Percentiles rank a stretch among this genome's conserved stretches.
Evolutionary conservation across 108 stramenopile species (phyloP).

Genomic region (Thalassiosira profunda): DNA sequence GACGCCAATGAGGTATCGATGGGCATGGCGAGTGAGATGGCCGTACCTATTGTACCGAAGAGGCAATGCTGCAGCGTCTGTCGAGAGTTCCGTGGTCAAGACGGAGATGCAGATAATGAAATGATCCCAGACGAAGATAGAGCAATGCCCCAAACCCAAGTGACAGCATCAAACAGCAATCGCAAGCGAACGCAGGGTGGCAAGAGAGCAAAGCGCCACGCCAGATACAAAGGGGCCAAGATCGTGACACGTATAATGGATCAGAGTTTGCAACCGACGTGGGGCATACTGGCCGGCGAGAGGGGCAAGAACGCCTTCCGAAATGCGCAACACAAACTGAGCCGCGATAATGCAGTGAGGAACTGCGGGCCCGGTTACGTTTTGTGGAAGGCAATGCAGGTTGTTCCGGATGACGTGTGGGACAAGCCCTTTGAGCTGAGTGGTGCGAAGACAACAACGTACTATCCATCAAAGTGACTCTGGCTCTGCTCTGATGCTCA

Average conservation of each 20-base stretch:
- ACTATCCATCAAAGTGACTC: slow-evolving; percentile 21
- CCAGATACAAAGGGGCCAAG: slow-evolving; percentile 22
- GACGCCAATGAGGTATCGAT: slow-evolving; percentile 58
- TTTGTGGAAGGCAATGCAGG: slow-evolving; percentile 58
- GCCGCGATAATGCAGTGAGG: slow-evolving; percentile 51
- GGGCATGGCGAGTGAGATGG: slow-evolving; percentile 27
- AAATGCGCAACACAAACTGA: slow-evolving; percentile 44
- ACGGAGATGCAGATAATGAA: too few relatives aligned
- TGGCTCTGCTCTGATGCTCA: background rate
- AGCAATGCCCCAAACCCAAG: background rate
- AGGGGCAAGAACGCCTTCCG: slow-evolving; percentile 49
- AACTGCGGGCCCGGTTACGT: slow-evolving; percentile 79
- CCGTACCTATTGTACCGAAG: slow-evolving; percentile 2
- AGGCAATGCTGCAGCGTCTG: slow-evolving; percentile 17
- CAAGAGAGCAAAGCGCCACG: slow-evolving; percentile 22
- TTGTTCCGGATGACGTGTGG: slow-evolving; percentile 28
- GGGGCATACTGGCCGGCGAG: slow-evolving; percentile 57
- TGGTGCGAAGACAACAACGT: slow-evolving; percentile 2
- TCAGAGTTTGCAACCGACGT: slow-evolving; percentile 56
- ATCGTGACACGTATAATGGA: slow-evolving; percentile 60
- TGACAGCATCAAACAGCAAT: background rate
- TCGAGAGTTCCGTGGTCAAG: slow-evolving; percentile 8
- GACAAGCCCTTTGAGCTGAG: slow-evolving; percentile 28
- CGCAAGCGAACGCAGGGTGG: background rate
- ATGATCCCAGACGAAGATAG: too few relatives aligned